Conservation (phyloP, 805 yeast species). For the Saturnispora zaruensis region DNA sequence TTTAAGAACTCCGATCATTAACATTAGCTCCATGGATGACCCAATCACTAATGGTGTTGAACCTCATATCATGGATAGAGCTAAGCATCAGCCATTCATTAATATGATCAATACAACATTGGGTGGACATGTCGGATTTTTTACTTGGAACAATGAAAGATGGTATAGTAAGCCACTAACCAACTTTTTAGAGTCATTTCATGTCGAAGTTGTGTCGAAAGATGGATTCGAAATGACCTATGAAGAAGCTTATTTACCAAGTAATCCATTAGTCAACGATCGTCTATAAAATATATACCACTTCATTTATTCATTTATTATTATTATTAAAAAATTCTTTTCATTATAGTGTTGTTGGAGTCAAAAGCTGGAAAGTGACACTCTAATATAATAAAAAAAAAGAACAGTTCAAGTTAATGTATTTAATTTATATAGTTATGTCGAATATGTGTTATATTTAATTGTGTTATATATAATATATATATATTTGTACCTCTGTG, state of each 20-base stretch:
- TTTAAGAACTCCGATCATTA: conserved; percentile 55
- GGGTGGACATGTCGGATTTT: conserved; percentile 87
- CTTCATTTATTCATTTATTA: background rate
- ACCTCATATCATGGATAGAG: conserved; percentile 35
- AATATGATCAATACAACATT: conserved; percentile 48
- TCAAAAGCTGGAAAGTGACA: background rate
- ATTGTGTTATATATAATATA: background rate
- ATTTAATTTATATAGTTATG: background rate
- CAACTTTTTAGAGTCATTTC: conserved; percentile 26
- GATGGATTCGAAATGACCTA: conserved; percentile 8
- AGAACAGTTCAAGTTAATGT: background rate
- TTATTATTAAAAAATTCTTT: background rate
- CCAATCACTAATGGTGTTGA: conserved; percentile 50
- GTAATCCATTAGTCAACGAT: conserved; percentile 7
- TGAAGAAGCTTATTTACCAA: conserved; percentile 8
- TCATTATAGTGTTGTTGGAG: too few relatives aligned
- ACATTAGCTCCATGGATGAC: conserved; percentile 63
- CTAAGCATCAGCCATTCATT: conserved; percentile 49
- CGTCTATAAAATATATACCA: conserved; percentile 1
- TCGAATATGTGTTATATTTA: background rate
- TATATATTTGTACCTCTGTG: background rate
- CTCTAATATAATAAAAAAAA: background rate
- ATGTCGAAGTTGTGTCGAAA: conserved; percentile 12
- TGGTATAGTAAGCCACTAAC: conserved; percentile 57
- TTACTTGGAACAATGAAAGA: conserved; percentile 46